phyloP scores from a whole-genome alignment of 345 rosid species.

The Clausena lansium region DNA sequence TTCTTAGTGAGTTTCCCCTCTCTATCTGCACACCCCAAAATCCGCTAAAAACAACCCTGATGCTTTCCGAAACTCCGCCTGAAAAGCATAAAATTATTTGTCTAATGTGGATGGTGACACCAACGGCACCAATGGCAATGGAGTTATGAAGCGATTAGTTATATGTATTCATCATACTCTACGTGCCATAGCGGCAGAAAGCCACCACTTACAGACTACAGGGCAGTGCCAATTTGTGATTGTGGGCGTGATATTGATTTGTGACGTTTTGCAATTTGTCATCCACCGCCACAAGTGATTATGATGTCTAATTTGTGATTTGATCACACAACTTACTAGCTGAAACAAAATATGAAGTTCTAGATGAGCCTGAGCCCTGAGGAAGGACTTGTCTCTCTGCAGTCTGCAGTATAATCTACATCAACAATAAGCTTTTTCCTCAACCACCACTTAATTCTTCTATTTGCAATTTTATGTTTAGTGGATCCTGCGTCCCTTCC shows the following conservation, averaged over 20 bases:
- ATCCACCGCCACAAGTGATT: background rate
- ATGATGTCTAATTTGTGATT: background rate
- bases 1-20: no score
- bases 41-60: no score
- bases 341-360: background rate
- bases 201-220: background rate
- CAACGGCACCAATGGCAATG: no score
- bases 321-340: background rate
- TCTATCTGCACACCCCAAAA: no score
- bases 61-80: slow-evolving; percentile 73
- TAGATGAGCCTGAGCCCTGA: background rate
- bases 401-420: background rate
- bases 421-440: background rate
- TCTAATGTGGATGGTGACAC: no score
- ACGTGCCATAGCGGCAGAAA: background rate
- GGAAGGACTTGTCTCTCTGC: background rate
- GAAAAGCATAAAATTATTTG: slow-evolving; percentile 42
- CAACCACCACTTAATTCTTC: background rate
- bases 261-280: background rate
- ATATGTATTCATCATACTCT: background rate
- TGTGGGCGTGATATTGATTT: background rate
- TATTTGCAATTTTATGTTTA: background rate
- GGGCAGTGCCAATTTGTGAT: background rate
- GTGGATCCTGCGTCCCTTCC: background rate
- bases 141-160: no score